These are phyloP conservation scores for Moniliella sp. DNA, from an alignment of 1,284 basidiomycete genomes.

Conservation along the genomic window DNA sequence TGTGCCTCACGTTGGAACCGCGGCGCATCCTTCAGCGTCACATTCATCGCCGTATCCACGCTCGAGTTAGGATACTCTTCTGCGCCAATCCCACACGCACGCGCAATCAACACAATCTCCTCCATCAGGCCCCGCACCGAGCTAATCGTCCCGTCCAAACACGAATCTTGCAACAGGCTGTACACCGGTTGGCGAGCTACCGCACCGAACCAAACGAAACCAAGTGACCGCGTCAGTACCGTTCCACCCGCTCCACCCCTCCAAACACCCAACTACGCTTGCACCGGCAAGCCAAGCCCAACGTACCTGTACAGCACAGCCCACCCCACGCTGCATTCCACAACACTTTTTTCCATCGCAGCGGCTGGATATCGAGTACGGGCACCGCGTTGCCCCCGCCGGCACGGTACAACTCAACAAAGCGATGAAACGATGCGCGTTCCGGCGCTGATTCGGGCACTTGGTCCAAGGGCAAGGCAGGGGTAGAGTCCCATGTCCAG, in stretches of 20 bases:
- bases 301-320: too few species aligned
- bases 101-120: constrained; percentile 35
- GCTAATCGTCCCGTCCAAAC: constrained; percentile 32
- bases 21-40: constrained; percentile 8
- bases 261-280: too few species aligned
- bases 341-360: constrained; percentile 38
- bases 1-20: constrained; percentile 1
- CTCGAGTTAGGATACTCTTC: constrained; percentile 7
- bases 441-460: neutral
- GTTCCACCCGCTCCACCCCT: too few species aligned
- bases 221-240: neutral
- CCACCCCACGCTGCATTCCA: constrained; percentile 29
- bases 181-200: constrained; percentile 36
- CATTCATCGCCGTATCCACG: constrained; percentile 12
- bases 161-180: constrained; percentile 26
- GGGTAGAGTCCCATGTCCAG: constrained; percentile 35
- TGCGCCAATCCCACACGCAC: constrained; percentile 22
- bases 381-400: constrained; percentile 35
- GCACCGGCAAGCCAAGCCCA: too few species aligned
- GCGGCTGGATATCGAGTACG: constrained; percentile 37
- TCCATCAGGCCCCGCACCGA: constrained; percentile 35
- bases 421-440: constrained; percentile 12
- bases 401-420: constrained; percentile 30
- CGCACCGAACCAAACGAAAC: too few species aligned
- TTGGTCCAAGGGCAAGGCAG: too few species aligned